phyloP scores from a whole-genome alignment of 202 grass and related monocot species.

The Musa balbisiana region DNA sequence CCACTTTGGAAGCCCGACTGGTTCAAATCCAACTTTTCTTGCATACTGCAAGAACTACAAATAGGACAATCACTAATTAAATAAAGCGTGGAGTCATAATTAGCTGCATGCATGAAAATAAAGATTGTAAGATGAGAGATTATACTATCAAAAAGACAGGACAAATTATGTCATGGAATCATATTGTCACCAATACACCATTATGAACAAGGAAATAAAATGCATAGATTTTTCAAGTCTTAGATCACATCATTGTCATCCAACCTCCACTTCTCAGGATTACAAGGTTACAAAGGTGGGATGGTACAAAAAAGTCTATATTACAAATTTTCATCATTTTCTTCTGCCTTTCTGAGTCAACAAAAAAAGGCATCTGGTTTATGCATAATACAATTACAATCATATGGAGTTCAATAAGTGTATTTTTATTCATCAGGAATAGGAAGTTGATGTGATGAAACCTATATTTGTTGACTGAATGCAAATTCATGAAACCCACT shows the following conservation, averaged over 20 bases:
- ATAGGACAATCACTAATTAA: neutral
- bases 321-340: neutral
- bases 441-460: too few species aligned
- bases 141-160: neutral
- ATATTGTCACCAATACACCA: too few species aligned
- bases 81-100: neutral
- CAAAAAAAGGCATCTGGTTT: neutral
- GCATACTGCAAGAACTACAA: slow-evolving; percentile 1
- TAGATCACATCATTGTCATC: neutral
- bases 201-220: neutral
- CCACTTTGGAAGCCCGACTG: neutral
- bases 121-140: neutral
- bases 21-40: neutral
- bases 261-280: neutral
- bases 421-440: too few species aligned
- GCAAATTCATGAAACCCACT: neutral
- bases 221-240: neutral
- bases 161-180: too few species aligned
- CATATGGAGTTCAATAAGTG: neutral
- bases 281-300: too few species aligned
- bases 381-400: neutral
- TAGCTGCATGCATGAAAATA: neutral
- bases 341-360: neutral
- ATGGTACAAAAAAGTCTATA: neutral
- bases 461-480: too few species aligned